Base-by-base conservation (phyloP, 495 filamentous ascomycete species). In the Annulohypoxylon maeteangense region DNA sequence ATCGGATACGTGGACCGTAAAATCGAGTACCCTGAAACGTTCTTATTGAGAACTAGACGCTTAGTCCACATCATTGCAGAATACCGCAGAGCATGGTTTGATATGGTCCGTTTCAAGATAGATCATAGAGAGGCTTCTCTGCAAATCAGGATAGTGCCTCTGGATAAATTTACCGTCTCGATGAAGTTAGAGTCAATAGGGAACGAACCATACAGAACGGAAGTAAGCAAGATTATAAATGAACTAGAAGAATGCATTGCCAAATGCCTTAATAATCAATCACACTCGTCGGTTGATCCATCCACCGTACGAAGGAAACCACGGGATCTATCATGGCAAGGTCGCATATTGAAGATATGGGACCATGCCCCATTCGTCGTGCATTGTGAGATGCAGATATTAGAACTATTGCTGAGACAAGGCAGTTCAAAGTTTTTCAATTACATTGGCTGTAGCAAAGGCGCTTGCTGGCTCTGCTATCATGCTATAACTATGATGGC, bases 391-490 rank as follows among this genome's bases (percentile, higher is more conserved):
- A 71, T 71, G 68, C 62, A 45, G 6, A 56, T 71, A 2, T 7
- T 71, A 3, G 40, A 45, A 1, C 12, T 32, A 0, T 0, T 71
- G 2, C 34, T 57, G 8, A 0, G 1, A 0, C 0, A 10, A 1
- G 10, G 16, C 4, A 14, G 8, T 7, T 12, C 11, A 4, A 40
- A 44, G 0, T 62, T 61, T n/a, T 65, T 50, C 40, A 34, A 62
- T 38, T 71, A 71, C 32, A 65, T 71, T 27, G 62, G 68, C 32
- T 56, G 68, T n/a, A 71, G 50, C 8, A 71, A 58, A 23, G n/a
- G 62, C 0, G 48, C 68, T 16, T 71, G 68, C 14, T 71, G 68
- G 68, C 23, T 71, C 10, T 65, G 68, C 31, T 25, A 71, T 3
- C 31, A 66, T 48, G 16, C 32, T 2, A 0, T 71, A 3, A 27